These are phyloP conservation scores for Capillidium heterosporum DNA, from an alignment of 371 early-diverging fungal species.

Conservation along the genomic window DNA sequence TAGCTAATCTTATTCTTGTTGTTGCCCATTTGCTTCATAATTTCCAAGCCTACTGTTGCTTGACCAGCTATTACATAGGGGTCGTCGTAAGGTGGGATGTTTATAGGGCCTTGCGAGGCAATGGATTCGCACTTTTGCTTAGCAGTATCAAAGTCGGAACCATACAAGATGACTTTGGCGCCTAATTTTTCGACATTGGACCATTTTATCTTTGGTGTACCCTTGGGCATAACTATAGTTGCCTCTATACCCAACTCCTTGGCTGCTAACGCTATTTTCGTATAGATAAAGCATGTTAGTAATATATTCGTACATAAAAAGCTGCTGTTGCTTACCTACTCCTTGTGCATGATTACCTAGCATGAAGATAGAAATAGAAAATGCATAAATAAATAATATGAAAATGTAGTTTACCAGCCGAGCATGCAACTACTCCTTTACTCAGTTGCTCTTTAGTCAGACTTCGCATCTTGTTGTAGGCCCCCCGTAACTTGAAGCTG, in stretches of 20 bases:
- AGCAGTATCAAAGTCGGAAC: constrained; percentile 87
- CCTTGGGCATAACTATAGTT: constrained; percentile 88
- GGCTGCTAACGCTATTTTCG: constrained; percentile 65
- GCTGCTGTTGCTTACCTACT: constrained; percentile 17
- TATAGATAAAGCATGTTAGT: too few species aligned
- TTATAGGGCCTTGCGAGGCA: constrained; percentile 45
- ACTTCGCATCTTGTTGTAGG: constrained; percentile 77
- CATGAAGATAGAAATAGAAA: neutral
- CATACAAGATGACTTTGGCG: constrained; percentile 67
- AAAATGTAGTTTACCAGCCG: constrained; percentile 42
- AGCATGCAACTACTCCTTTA: constrained; percentile 85
- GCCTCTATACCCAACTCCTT: constrained; percentile 77
- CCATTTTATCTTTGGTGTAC: constrained; percentile 60
- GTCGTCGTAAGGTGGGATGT: constrained; percentile 94
- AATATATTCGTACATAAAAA: too few species aligned
- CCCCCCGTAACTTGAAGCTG: constrained; percentile 92
- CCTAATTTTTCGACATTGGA: constrained; percentile 81
- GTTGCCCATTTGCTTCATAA: constrained; percentile 50
- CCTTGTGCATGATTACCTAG: constrained; percentile 89
- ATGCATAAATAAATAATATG: neutral
- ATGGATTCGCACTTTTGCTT: constrained; percentile 59
- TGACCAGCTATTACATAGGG: constrained; percentile 97
- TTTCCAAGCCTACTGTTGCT: constrained; percentile 89
- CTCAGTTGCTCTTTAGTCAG: constrained; percentile 54
- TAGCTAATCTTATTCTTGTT: neutral